Conservation (phyloP, 2,329 filamentous ascomycete species). For the Simplicillium aogashimaense region DNA sequence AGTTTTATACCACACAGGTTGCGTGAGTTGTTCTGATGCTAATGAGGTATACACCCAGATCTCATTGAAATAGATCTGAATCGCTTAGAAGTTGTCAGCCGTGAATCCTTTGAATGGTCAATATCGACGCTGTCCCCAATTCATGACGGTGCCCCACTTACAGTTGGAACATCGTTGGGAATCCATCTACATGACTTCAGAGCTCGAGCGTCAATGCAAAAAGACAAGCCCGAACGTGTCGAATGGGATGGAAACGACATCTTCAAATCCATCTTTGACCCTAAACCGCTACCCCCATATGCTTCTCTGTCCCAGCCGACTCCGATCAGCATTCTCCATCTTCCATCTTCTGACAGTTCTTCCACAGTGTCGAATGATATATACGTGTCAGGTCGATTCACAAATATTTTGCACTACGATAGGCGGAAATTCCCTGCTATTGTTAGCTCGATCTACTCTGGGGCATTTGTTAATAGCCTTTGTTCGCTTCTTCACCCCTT, state of each 20-base stretch:
- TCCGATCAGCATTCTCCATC: constrained; percentile 72
- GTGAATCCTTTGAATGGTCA: constrained; percentile 66
- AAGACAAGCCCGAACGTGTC: constrained; percentile 26
- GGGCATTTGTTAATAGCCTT: constrained; percentile 67
- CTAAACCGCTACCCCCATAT: constrained; percentile 46
- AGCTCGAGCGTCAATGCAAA: constrained; percentile 20
- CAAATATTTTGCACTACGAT: constrained; percentile 82
- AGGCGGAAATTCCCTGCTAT: constrained; percentile 74
- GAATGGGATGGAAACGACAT: constrained; percentile 18
- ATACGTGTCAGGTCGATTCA: constrained; percentile 81
- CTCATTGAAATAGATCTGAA: constrained; percentile 76
- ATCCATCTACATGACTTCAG: constrained; percentile 77
- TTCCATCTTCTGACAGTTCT: constrained; percentile 45
- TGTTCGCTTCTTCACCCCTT: constrained; percentile 60
- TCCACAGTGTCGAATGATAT: constrained; percentile 64
- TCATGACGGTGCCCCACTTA: constrained; percentile 58
- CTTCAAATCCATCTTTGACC: constrained; percentile 35
- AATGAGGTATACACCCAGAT: constrained; percentile 18
- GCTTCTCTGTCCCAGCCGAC: constrained; percentile 71
- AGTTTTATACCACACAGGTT: constrained; percentile 17
- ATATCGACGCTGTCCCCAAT: constrained; percentile 74
- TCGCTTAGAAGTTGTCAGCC: constrained; percentile 58
- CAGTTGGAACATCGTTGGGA: constrained; percentile 72
- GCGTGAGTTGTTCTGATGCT: too few species aligned
- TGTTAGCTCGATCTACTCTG: constrained; percentile 71